These are phyloP conservation scores for Penicillium decumbens DNA, from an alignment of 2,329 filamentous ascomycete species.

Conservation along the genomic window DNA sequence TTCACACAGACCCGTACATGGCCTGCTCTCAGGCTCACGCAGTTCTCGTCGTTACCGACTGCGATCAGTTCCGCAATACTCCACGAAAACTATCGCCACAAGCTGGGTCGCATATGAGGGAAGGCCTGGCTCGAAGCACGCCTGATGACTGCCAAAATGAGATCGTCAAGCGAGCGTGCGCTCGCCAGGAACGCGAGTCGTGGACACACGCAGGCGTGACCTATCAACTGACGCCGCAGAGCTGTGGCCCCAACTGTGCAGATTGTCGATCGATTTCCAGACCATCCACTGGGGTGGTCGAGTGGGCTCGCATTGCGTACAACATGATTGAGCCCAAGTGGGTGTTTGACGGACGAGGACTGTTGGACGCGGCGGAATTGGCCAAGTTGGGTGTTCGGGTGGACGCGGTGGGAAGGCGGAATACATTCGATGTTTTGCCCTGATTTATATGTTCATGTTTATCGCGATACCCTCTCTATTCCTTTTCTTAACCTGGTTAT, in stretches of 20 bases:
- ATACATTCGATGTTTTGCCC: not conserved
- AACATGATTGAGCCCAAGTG: constrained; percentile 46
- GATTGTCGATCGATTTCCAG: constrained; percentile 24
- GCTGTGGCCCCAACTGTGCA: constrained; percentile 25
- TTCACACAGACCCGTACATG: constrained; percentile 43
- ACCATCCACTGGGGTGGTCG: constrained; percentile 31
- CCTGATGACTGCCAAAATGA: not conserved
- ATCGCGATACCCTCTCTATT: constrained; percentile 6
- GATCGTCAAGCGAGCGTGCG: constrained; percentile 1
- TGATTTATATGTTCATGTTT: not conserved
- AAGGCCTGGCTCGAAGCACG: not conserved
- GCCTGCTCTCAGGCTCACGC: constrained; percentile 47
- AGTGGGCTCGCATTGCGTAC: constrained; percentile 46
- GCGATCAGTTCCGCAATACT: constrained; percentile 48
- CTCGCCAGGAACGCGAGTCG: constrained; percentile 12
- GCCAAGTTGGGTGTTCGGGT: constrained; percentile 36
- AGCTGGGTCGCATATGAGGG: not conserved
- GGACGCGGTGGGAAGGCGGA: constrained; percentile 30
- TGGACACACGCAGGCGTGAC: constrained; percentile 22
- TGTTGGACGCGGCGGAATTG: constrained; percentile 34
- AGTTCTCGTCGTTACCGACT: constrained; percentile 51
- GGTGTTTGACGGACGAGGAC: constrained; percentile 47
- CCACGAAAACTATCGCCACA: not conserved
- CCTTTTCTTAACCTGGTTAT: not conserved
- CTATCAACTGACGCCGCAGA: constrained; percentile 20